Evolutionary conservation across 2,329 filamentous ascomycete genomes (phyloP).

Genomic region (Hypoxylon sp.): DNA sequence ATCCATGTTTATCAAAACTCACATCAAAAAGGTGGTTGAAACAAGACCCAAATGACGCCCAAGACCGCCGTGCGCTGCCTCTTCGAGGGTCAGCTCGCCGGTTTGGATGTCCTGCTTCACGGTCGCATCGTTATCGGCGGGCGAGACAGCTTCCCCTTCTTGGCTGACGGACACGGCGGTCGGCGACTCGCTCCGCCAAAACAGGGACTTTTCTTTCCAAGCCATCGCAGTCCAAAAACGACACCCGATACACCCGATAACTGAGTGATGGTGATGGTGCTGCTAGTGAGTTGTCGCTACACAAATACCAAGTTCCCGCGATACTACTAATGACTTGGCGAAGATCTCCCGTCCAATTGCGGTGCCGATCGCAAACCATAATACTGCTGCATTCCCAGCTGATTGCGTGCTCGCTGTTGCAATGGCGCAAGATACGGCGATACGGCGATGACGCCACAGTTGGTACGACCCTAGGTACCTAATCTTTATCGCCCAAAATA

Average conservation of each 20-base stretch:
- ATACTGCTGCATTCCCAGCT: not conserved
- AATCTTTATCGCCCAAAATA: not conserved
- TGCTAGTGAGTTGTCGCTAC: not conserved
- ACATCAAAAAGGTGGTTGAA: slow-evolving; percentile 10
- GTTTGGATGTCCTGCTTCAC: slow-evolving; percentile 7
- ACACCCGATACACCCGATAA: too few relatives aligned
- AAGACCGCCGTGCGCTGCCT: slow-evolving; percentile 3
- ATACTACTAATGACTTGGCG: not conserved
- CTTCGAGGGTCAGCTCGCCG: slow-evolving; percentile 4
- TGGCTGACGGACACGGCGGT: not conserved
- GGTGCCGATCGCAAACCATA: not conserved
- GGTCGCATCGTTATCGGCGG: slow-evolving; percentile 1
- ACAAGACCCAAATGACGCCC: slow-evolving; percentile 1
- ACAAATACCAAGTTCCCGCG: not conserved
- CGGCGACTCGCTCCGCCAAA: slow-evolving; percentile 10
- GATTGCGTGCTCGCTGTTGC: slow-evolving; percentile 3
- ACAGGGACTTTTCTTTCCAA: slow-evolving; percentile 8
- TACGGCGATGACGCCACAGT: slow-evolving; percentile 3
- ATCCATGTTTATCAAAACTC: not conserved
- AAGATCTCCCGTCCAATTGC: not conserved
- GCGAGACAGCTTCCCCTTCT: slow-evolving; percentile 1
- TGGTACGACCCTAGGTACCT: not conserved
- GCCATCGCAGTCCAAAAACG: not conserved
- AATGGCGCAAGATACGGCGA: slow-evolving; percentile 4
- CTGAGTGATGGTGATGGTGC: not conserved